Evolutionary conservation across 2,329 filamentous ascomycete species (phyloP).

Genomic region (Penicillium psychrosexuale): DNA sequence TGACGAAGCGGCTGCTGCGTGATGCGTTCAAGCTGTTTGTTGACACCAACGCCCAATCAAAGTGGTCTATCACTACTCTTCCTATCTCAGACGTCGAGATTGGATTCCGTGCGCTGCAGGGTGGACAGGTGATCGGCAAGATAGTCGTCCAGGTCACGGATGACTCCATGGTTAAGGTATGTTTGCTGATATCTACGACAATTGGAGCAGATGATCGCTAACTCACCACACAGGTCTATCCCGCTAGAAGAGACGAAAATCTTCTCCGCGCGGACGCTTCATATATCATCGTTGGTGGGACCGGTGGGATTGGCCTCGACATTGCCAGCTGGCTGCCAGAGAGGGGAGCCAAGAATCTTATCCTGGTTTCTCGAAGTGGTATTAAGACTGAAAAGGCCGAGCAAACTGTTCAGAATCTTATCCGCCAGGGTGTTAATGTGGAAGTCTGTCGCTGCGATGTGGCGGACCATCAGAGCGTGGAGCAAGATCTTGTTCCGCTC

Average conservation of each 20-base stretch:
- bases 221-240: conserved; percentile 15
- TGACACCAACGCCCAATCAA: conserved; percentile 10
- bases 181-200: neutral
- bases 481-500: conserved; percentile 21
- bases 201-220: neutral
- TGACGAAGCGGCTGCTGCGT: conserved; percentile 23
- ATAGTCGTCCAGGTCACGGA: conserved; percentile 22
- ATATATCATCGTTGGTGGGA: conserved; percentile 58
- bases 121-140: conserved; percentile 26
- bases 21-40: conserved; percentile 21
- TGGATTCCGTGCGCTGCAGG: conserved; percentile 26
- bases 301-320: conserved; percentile 56
- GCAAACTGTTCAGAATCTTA: conserved; percentile 15
- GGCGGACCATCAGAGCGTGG: conserved; percentile 17
- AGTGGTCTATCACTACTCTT: conserved; percentile 19
- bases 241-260: conserved; percentile 18
- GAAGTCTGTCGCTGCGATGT: conserved; percentile 36
- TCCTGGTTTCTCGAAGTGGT: conserved; percentile 52
- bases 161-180: conserved; percentile 24
- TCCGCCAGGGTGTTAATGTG: conserved; percentile 18
- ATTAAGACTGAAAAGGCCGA: conserved; percentile 19
- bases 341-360: conserved; percentile 53
- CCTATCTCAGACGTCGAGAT: conserved; percentile 24
- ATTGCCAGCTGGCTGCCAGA: conserved; percentile 51
- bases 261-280: conserved; percentile 35